Evolutionary conservation across 768 basidiomycete genomes (phyloP).

Genomic region (Lepiota venenata): DNA sequence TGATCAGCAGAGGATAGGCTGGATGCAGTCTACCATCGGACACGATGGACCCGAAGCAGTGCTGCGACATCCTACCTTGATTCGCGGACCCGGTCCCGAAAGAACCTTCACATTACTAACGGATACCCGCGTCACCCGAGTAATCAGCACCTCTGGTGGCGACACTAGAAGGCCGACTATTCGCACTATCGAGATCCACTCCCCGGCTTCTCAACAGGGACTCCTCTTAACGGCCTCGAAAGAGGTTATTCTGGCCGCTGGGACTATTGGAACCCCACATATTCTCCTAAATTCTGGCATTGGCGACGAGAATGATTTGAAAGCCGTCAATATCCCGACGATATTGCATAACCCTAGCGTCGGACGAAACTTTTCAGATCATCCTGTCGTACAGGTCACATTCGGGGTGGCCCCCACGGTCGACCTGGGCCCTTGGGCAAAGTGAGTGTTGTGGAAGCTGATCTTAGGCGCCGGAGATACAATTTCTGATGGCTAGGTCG

Average conservation of each 20-base stretch:
- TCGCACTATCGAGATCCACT: neutral
- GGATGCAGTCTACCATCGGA: slow-evolving; percentile 10
- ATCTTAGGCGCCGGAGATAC: too few relatives aligned
- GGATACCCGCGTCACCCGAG: slow-evolving; percentile 24
- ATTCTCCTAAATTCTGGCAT: slow-evolving; percentile 32
- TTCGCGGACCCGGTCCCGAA: slow-evolving; percentile 4
- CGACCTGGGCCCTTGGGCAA: neutral
- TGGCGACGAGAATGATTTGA: slow-evolving; percentile 20
- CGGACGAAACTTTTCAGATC: slow-evolving; percentile 20
- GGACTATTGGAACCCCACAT: slow-evolving; percentile 27
- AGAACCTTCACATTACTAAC: slow-evolving; percentile 23
- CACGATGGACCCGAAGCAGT: slow-evolving; percentile 24
- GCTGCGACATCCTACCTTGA: slow-evolving; percentile 24
- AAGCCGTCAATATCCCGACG: slow-evolving; percentile 15
- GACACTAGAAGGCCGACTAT: neutral
- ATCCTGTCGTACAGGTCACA: slow-evolving; percentile 14
- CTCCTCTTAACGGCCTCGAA: slow-evolving; percentile 21
- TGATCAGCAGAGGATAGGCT: neutral
- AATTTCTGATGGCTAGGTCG: too few relatives aligned
- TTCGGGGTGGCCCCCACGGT: slow-evolving; percentile 10
- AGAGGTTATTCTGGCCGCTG: slow-evolving; percentile 35
- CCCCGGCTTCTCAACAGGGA: neutral
- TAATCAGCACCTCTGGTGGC: slow-evolving; percentile 13
- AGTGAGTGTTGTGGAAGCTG: neutral
- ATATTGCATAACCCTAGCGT: slow-evolving; percentile 14